Evolutionary conservation across 495 filamentous ascomycete genomes (phyloP).

Genomic region (Podospora pseudopauciseta): DNA sequence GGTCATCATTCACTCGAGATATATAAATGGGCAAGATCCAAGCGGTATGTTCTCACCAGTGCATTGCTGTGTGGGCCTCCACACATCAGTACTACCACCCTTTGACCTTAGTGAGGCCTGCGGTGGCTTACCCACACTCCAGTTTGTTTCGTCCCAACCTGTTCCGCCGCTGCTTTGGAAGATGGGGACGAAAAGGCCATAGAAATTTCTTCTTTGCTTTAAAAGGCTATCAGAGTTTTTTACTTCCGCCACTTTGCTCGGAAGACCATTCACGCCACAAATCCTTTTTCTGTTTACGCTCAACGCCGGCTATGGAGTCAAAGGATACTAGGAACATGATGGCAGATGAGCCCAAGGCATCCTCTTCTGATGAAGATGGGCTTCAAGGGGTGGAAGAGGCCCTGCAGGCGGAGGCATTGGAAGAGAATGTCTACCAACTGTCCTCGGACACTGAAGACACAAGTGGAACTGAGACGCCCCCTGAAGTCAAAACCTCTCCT

Average conservation of each 20-base stretch:
- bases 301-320: not conserved
- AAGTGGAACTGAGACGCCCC: constrained; percentile 8
- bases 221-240: not conserved
- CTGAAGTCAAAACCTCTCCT: constrained; percentile 9
- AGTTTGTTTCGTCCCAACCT: not conserved
- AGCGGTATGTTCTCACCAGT: not conserved
- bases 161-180: not conserved
- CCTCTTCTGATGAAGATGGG: not conserved
- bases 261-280: not conserved
- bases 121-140: not conserved
- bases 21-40: not conserved
- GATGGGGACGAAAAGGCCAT: not conserved
- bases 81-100: not conserved
- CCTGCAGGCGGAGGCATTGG: not conserved
- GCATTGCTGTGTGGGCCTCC: not conserved
- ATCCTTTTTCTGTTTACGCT: not conserved
- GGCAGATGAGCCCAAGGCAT: not conserved
- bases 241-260: not conserved
- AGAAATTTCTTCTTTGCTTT: not conserved
- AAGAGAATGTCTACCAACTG: not conserved
- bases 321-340: not conserved
- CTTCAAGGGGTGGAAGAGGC: not conserved
- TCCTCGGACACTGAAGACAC: constrained; percentile 6
- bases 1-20: not conserved
- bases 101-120: not conserved